Evolutionary conservation across 2,329 filamentous ascomycete species (phyloP), one percentile per base, ranked within the genome.

Genomic region (Alternaria gaisen): DNA sequence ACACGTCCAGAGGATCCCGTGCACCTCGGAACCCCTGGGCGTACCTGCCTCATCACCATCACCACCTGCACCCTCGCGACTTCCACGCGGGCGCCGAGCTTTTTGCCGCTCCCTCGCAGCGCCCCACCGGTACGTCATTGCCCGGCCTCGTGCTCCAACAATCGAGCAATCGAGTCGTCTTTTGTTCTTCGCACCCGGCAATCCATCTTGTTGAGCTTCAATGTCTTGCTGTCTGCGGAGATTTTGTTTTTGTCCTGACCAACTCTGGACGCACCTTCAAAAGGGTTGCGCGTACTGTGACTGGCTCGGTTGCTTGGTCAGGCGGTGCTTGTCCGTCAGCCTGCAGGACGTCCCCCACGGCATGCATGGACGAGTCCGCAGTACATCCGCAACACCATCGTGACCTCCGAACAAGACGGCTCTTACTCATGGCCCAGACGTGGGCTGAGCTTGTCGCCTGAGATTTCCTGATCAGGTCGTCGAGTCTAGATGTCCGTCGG

Each of bases 231-330:
- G 47, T 16, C 20, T 53, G 32, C 30, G 7, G 5, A 56, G 20
- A 32, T 43, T 63, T 52, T 28, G n/a, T 22, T 41, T 50, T 64
- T 61, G 55, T 58, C 58, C 50, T 46, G 30, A 3, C 22, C 16
- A 58, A 61, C 64, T 58, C 61, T 54, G 32, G 42, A 48, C 28
- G 47, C 58, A 32, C 42, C 38, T 46, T 42, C 57, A 38, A 16
- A 61, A 55, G 56, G 56, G 36, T 12, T 24, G 36, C 34, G 48
- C 60, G 36, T 51, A 26, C 61, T 52, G 57, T 65, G 53, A 72
- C 61, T 72, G 68, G 69, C 62, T 64, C 64, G 64, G 32, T 65
- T 64, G 24, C 11, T 16, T 32, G 56, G 63, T 67, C 65, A 64
- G 54, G 53, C 53, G 58, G 56, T 50, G n/a, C 51, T 47, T 34